These are phyloP conservation scores for Hypomontagnella submonticulosa DNA, from an alignment of 495 filamentous ascomycete species.

Conservation along the genomic window DNA sequence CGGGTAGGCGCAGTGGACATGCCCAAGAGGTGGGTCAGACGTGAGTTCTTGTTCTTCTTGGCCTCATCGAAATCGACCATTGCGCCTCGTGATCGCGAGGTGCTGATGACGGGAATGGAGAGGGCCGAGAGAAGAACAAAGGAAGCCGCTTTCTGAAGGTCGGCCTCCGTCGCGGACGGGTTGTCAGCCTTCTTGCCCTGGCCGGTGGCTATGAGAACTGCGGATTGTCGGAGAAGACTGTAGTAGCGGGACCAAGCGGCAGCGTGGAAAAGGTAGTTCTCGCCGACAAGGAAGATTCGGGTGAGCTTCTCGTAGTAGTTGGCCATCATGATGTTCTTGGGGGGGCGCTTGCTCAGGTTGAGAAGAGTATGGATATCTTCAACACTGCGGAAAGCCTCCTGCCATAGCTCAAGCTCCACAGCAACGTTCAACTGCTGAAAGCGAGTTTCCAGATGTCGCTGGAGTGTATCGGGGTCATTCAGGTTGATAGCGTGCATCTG, in stretches of 20 bases:
- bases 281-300: constrained; percentile 96
- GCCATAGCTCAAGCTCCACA: constrained; percentile 97
- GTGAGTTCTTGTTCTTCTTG: constrained; percentile 98
- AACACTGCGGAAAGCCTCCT: constrained; percentile 98
- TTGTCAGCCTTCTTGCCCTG: constrained; percentile 93
- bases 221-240: constrained; percentile 91
- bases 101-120: constrained; percentile 98
- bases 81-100: constrained; percentile 92
- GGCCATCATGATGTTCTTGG: constrained; percentile 99
- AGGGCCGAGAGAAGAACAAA: constrained; percentile 96
- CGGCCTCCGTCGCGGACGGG: constrained; percentile 85
- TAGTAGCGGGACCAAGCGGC: constrained; percentile 97
- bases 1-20: constrained; percentile 91
- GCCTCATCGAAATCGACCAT: constrained; percentile 97
- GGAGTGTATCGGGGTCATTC: constrained; percentile 95
- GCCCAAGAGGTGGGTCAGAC: constrained; percentile 93
- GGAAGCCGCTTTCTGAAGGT: constrained; percentile 85
- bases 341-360: constrained; percentile 96
- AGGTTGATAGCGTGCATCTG: constrained; percentile 99
- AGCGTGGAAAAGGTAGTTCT: constrained; percentile 99
- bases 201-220: constrained; percentile 83
- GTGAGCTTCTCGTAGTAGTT: constrained; percentile 99
- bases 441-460: constrained; percentile 95
- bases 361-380: constrained; percentile 99
- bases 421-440: constrained; percentile 99